Percentiles rank a stretch among this genome's conserved stretches.
Evolutionary conservation across 139 green algal species (phyloP).

Genomic region (Chlamydomonas sphaeroides): DNA sequence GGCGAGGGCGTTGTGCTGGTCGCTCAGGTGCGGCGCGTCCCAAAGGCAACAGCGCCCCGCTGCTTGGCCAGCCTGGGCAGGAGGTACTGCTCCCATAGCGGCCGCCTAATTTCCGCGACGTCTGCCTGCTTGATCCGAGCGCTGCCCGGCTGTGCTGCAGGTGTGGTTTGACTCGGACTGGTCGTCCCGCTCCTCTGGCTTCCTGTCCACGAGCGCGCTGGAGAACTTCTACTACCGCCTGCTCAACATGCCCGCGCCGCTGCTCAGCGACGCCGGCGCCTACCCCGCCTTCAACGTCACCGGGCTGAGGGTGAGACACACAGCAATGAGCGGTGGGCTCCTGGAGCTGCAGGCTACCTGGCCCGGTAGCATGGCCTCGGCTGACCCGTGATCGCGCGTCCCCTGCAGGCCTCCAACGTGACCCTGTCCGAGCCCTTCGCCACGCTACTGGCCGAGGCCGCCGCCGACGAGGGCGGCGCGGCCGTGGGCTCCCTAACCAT

Average conservation of each 20-base stretch:
- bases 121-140: no score
- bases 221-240: constrained; percentile 19
- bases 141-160: no score
- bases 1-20: background rate
- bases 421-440: constrained; percentile 9
- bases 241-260: background rate
- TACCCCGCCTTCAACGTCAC: constrained; percentile 1
- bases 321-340: no score
- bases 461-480: background rate
- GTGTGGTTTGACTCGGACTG: constrained; percentile 42
- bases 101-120: no score
- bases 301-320: background rate
- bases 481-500: background rate
- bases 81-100: no score
- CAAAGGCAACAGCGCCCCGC: no score
- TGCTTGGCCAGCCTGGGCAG: no score
- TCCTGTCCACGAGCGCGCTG: constrained; percentile 13
- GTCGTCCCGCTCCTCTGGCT: background rate
- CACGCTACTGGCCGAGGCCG: background rate
- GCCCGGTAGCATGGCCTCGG: no score
- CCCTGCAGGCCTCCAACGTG: constrained; percentile 7
- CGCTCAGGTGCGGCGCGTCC: background rate
- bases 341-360: no score
- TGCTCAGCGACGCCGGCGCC: background rate
- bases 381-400: no score